phyloP scores from a whole-genome alignment of 2,329 filamentous ascomycete species.

The Karstenula rhodostoma region DNA sequence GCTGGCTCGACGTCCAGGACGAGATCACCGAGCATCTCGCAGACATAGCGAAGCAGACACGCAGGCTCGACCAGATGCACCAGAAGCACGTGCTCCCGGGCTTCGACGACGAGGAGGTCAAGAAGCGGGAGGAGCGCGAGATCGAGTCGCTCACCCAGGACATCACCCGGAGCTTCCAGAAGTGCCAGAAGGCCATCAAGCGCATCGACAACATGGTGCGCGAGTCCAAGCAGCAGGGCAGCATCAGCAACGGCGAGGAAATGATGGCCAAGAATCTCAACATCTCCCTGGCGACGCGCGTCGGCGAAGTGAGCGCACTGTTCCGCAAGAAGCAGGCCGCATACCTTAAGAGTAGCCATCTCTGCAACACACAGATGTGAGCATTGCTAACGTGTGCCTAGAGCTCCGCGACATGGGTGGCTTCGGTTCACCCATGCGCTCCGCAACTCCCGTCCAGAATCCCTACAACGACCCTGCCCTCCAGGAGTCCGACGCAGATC shows the following conservation, averaged over 20 bases:
- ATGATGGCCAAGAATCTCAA: conserved; percentile 97
- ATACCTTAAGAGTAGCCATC: conserved; percentile 83
- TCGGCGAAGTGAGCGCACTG: conserved; percentile 88
- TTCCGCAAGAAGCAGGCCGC: conserved; percentile 98
- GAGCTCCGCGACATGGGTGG: conserved; percentile 57
- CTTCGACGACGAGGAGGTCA: conserved; percentile 93
- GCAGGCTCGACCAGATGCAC: conserved; percentile 88
- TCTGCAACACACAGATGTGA: not conserved
- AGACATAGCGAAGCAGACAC: conserved; percentile 82
- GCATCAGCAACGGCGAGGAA: conserved; percentile 83
- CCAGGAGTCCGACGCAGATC: conserved; percentile 87
- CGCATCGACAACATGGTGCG: conserved; percentile 86
- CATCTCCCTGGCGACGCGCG: conserved; percentile 83
- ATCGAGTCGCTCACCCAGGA: conserved; percentile 91
- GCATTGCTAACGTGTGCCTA: conserved; percentile 30
- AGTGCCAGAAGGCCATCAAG: conserved; percentile 88
- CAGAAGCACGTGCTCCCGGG: conserved; percentile 96
- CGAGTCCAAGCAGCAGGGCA: conserved; percentile 76
- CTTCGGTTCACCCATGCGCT: conserved; percentile 57
- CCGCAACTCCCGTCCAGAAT: conserved; percentile 59
- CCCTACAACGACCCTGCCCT: conserved; percentile 86
- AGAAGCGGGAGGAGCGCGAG: conserved; percentile 83
- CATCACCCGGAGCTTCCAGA: conserved; percentile 88
- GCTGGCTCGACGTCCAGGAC: conserved; percentile 95
- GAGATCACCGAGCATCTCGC: conserved; percentile 85